Evolutionary conservation across 345 rosid genomes (phyloP), one percentile per base, ranked within the genome.

Genomic region (Triadica sebifera): DNA sequence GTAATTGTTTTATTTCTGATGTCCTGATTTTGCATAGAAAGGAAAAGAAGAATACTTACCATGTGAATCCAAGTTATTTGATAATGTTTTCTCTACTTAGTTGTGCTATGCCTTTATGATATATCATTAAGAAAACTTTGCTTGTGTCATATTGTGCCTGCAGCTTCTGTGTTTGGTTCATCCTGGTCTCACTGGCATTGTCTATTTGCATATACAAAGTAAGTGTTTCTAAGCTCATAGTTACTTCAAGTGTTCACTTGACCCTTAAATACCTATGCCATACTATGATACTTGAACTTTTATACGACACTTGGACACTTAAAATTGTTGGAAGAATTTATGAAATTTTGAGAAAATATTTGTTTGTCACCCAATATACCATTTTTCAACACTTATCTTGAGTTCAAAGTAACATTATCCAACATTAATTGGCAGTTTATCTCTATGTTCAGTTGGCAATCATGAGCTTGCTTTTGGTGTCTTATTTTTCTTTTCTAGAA

Each of bases 111-210:
- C 60, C 16, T 12, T 34, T 22, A 16, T 58, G 12, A 50, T 29
- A 50, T 29, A 29, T 29, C 29, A 25, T 45, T 67, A 20, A 65
- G 68, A 62, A 69, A 66, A 15, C 37, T 61, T 74, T 72, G 59
- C 8, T 67, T 65, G 72, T 86, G 71, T 67, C 81, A 94, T 97
- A 69, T 83, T 74, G 97, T 88, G 75, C 97, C 98, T 8, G 88
- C 88, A 37, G 89, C 90, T 72, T 82, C 89, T 62, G 90, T 87
- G 53, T 85, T 79, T 82, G 98, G 98, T 69, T 78, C 91, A 70
- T 88, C 91, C 16, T 89, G 90, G 94, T 62, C 80, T 62, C 87
- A 90, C 79, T 91, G 97, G 95, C 91, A 77, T 59, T 90, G 89
- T 15, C 69, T 87, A 38, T 91, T 85, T 63, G 90, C 89, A 13